Base-by-base conservation (phyloP, 169 alveolate species). In the Cryptosporidium ryanae region DNA sequence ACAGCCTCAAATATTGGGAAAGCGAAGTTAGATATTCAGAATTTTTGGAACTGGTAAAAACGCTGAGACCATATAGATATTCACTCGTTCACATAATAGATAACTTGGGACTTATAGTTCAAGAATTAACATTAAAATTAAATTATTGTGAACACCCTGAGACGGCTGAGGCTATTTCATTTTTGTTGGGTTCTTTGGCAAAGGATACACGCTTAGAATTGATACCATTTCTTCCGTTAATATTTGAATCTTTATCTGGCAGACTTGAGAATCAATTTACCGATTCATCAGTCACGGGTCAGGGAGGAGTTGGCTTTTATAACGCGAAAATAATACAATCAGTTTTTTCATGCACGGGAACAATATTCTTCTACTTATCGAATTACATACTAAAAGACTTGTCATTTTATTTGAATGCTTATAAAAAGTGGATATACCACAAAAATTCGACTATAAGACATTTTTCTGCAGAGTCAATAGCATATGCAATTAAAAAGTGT, bases 101-200 rank as follows among this genome's bases (percentile, higher is more conserved):
- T 5, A 17, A 52, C 17, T 23, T 70, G 27, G 57, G 34, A 1
- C 18, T 23, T 32, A 70, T 70, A 4, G 23, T 70, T 70, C 34
- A 70, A 21, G 57, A 21, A 7, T 43, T 70, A 23, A 55, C 67
- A 1, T 23, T 6, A 34, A 55, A 15, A 54, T 8, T 70, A 15
- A 70, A 31, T 25, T 55, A 70, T 25, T 70, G 84, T 25, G 84
- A 70, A 31, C 57, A 70, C 57, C 84, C 84, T 6, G 84, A 70
- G 34, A 70, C 84, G 13, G 84, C 84, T 17, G 84, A 70, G 18
- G 84, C 84, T 32, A 57, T 70, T 54, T 70, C 84, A n/a, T 54
- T 50, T 29, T 17, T 70, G 21, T 31, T 70, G 29, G 84, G 84
- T 7, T 48, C 67, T 13, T 6, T 70, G 10, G 84, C 84, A 15